Evolutionary conservation across 257 asterid species (phyloP), one percentile per base, ranked within the genome.

Genomic region (Orobanche coerulescens): DNA sequence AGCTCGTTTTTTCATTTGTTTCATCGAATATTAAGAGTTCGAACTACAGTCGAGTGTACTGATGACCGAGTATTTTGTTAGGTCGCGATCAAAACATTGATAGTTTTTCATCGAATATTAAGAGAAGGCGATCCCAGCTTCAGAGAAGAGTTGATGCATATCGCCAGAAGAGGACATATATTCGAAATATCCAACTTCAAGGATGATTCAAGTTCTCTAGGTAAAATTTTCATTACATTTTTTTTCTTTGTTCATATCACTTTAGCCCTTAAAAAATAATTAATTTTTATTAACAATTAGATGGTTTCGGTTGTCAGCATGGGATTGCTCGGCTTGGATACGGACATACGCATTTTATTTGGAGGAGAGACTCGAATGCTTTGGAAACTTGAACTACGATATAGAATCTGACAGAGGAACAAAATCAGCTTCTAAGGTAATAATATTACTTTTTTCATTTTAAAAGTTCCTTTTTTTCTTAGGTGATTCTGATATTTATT

Each of bases 271-370:
- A n/a, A n/a, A n/a, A n/a, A n/a, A n/a, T n/a, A n/a, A 8, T 23
- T n/a, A 3, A 22, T 13, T 6, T 40, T 71, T 36, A 50, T 28
- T 68, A 44, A 83, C 56, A 10, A 52, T 50, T 50, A n/a, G 26
- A 23, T 61, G 34, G 62, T 68, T 49, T 5, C 49, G 11, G 26
- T 81, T 26, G 79, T 81, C 84, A 91, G 96, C 96, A 49, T 91
- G 96, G 95, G 97, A 90, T 74, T 90, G 97, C 73, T 82, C 96
- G 31, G 85, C 91, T 19, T 90, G 97, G 94, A 83, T 90, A 0
- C 77, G 97, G 15, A 68, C 96, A 8, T 90, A 90, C 54, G 95
- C 95, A 9, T 81, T 84, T 20, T 90, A 77, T 81, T 65, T 90
- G 2, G 97, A 90, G 81, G 96, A 90, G 81, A 81, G 95, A 60